Conservation (phyloP, 306 rosid genomes). For the Vigna angularis region DNA sequence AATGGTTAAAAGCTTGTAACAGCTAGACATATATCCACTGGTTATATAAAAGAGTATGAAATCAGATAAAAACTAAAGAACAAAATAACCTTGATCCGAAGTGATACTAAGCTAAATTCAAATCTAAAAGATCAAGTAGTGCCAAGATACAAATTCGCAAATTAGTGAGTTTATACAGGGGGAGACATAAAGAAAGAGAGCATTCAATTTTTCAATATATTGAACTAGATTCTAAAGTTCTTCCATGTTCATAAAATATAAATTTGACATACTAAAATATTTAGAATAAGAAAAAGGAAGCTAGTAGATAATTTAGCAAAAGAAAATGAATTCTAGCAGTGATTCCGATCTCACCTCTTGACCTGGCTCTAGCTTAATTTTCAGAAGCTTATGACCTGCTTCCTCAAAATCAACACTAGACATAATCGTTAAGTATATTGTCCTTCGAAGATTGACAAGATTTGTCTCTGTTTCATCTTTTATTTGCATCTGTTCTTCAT, state of each 20-base stretch:
- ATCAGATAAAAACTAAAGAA: constrained; percentile 7
- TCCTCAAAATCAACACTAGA: constrained; percentile 98
- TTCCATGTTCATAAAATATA: constrained; percentile 6
- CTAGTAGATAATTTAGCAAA: constrained; percentile 17
- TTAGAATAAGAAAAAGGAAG: background rate
- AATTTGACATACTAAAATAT: background rate
- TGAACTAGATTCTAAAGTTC: constrained; percentile 7
- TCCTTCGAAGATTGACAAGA: constrained; percentile 86
- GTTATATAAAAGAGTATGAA: background rate
- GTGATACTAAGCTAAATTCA: background rate
- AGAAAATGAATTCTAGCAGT: constrained; percentile 25
- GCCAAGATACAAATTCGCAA: background rate
- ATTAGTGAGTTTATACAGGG: background rate
- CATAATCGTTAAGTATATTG: constrained; percentile 94
- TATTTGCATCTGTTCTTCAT: constrained; percentile 76
- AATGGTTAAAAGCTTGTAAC: background rate
- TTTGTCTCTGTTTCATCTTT: constrained; percentile 94
- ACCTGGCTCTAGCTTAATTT: constrained; percentile 97
- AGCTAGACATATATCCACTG: background rate
- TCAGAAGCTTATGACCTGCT: constrained; percentile 95
- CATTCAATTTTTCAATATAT: constrained; percentile 18
- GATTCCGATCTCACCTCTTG: constrained; percentile 75
- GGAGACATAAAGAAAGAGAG: background rate
- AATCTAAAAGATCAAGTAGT: constrained; percentile 4
- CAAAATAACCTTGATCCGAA: background rate